Base-by-base conservation (phyloP, 2,329 filamentous ascomycete genomes). In the Phaeosphaeriaceae sp. region DNA sequence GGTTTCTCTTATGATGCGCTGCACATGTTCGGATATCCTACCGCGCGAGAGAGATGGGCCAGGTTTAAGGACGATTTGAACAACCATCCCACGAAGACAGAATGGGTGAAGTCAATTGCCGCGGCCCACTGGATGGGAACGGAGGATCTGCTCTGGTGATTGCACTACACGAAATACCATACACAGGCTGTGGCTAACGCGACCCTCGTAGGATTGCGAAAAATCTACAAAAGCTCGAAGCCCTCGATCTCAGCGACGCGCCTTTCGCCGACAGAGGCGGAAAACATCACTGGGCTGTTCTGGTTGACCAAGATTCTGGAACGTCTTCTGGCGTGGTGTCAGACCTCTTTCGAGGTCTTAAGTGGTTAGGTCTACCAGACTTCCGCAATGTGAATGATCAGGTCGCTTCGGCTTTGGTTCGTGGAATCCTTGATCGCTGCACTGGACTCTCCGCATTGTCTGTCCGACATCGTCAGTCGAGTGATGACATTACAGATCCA, bases 121-220 rank as follows among this genome's bases (percentile, higher is more conserved):
- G 54, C 72, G 7, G 60, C 69, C 10, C 57, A 52, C 36, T 72
- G 69, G 68, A 72, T 74, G 71, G 55, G 44, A 7, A 17, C 21
- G 10, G 41, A 57, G 1, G 69, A 74, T 56, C 19, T 70, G 17
- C 17, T 33, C 3, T 74, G 68, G 68, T 66, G 36, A 48, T 53
- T 57, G 20, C 10, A 10, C 21, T 22, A 25, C 25, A 13, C 3
- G 2, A 13, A 11, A 3, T 2, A 20, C 3, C 33, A 22, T n/a
- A 9, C 20, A 24, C 13, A 7, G 7, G 4, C 19, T 40, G 46
- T 49, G 25, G 53, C 17, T 22, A 17, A 25, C 9, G 36, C 51
- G n/a, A 22, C 11, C 4, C 25, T 27, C 9, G 9, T 44, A 65
- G 62, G 68, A 67, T 72, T 40, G 52, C 53, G 7, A 36, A 41